These are phyloP conservation scores for Hericium coralloides DNA, from an alignment of 768 basidiomycete species.

Conservation along the genomic window DNA sequence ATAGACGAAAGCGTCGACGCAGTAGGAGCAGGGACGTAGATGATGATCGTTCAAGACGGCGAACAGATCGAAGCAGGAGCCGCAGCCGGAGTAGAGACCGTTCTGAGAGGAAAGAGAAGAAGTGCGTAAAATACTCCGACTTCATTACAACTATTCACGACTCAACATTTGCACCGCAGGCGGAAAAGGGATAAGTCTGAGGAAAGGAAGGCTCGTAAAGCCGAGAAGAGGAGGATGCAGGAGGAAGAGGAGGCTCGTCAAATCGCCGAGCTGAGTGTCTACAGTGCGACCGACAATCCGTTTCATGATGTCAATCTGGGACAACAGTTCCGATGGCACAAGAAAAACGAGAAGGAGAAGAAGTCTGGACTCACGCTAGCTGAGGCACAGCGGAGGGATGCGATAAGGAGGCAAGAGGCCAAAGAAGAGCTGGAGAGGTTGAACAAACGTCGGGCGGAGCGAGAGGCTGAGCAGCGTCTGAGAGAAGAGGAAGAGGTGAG, in stretches of 20 bases:
- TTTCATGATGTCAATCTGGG: conserved; percentile 96
- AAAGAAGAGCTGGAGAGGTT: conserved; percentile 92
- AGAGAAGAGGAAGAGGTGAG: conserved; percentile 90
- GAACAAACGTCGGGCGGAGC: conserved; percentile 82
- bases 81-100: conserved; percentile 22
- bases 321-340: conserved; percentile 97
- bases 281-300: conserved; percentile 94
- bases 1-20: conserved; percentile 1
- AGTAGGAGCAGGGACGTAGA: conserved; percentile 12
- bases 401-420: conserved; percentile 75
- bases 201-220: conserved; percentile 76
- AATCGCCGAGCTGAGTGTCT: conserved; percentile 91
- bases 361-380: conserved; percentile 75
- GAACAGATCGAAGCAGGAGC: conserved; percentile 20
- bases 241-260: conserved; percentile 89
- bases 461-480: conserved; percentile 82
- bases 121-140: conserved; percentile 31
- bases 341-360: conserved; percentile 94
- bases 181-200: conserved; percentile 84
- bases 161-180: conserved; percentile 27
- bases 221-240: conserved; percentile 74
- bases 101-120: conserved; percentile 7
- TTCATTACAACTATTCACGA: background rate
- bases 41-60: conserved; percentile 16
- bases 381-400: conserved; percentile 76